Evolutionary conservation across 352 stramenopile genomes (phyloP), one percentile per base, ranked within the genome.

Genomic region (Globisporangium emineosum): DNA sequence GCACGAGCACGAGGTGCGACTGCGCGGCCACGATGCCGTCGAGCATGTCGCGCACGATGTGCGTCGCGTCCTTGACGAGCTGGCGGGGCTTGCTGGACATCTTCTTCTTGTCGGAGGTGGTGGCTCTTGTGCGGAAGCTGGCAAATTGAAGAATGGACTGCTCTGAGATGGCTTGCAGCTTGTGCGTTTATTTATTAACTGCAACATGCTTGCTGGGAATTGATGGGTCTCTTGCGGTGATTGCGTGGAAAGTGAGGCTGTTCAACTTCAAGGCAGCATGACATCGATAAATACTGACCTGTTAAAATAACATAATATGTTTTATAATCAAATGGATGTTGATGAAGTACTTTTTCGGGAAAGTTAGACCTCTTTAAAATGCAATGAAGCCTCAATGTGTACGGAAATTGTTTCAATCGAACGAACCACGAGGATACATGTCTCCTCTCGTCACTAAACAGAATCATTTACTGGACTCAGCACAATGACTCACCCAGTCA

Each of bases 11-110:
- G 33, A 95, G 70, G 49, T 93, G 81, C 58, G 81, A 79, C 45
- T 90, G 81, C 29, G 81, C 72, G 12, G 77, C 67, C 27, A 82
- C 84, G 54, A 93, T 72, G 32, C 85, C 87, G 17, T 90, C 78
- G 58, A 95, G 70, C 85, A 95, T 93, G 66, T 91, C 81, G 50
- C 75, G 73, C 51, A 95, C 87, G 57, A 92, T 83, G 42, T 51
- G 42, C 53, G 66, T 54, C n/a, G 69, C 69, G 61, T 86, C 69
- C 9, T 58, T 68, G 17, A 91, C 77, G 60, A 91, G 75, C 55
- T 91, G 83, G 35, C 60, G 60, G 15, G 60, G 60, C 9, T 66
- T 66, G 52, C 19, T 57, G 29, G 43, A 17, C 43, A 51, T 51
- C 5, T 21, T 42, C 52, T 58, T 58, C 23, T 12, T 35, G 9